These are phyloP conservation scores for Panaeolus papilionaceus DNA, from an alignment of 768 basidiomycete genomes.

Conservation along the genomic window DNA sequence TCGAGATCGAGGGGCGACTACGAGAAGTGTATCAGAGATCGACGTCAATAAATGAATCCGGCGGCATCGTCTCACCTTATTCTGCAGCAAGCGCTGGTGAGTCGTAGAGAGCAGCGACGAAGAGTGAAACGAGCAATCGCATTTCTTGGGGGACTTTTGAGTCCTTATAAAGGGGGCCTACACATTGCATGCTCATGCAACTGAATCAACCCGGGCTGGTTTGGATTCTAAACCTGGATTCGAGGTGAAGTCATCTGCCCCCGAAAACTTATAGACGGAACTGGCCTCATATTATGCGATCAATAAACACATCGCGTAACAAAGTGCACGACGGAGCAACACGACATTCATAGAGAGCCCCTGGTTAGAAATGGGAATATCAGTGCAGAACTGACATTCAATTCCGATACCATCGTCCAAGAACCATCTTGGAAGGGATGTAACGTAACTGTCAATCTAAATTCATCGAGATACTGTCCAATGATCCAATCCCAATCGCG, in stretches of 20 bases:
- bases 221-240: conserved; percentile 27
- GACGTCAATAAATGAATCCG: conserved; percentile 13
- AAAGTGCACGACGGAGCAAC: conserved; percentile 25
- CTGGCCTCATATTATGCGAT: conserved; percentile 12
- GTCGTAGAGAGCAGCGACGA: conserved; percentile 1
- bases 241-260: conserved; percentile 13
- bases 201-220: conserved; percentile 34
- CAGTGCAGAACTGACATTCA: not conserved
- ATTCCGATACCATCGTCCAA: conserved; percentile 10
- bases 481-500: conserved; percentile 12
- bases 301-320: conserved; percentile 6
- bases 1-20: conserved; percentile 37
- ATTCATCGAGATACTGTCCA: conserved; percentile 22
- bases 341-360: conserved; percentile 1
- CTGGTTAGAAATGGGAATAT: conserved; percentile 14
- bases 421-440: conserved; percentile 5
- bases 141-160: conserved; percentile 20
- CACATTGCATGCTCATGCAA: conserved; percentile 21
- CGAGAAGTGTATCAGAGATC: conserved; percentile 35
- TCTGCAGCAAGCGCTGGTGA: conserved; percentile 8
- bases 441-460: conserved; percentile 26
- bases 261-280: conserved; percentile 9
- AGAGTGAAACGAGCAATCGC: conserved; percentile 10
- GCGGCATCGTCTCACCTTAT: conserved; percentile 9
- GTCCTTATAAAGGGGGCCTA: conserved; percentile 35